phyloP scores from a whole-genome alignment of 306 rosid species.

The Dryas octopetala region DNA sequence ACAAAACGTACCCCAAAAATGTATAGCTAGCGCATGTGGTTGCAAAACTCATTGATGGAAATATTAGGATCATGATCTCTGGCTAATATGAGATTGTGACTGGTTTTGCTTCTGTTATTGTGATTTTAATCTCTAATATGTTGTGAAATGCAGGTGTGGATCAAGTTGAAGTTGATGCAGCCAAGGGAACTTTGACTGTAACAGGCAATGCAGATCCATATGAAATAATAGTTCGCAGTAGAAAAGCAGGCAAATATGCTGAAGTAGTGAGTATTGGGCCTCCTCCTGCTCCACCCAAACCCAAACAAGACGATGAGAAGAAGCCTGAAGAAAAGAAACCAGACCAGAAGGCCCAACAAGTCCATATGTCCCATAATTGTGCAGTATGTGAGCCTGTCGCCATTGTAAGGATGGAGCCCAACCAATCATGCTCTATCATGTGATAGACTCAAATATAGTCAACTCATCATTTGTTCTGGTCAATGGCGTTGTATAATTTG shows the following conservation, averaged over 20 bases:
- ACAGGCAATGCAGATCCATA: slow-evolving; percentile 74
- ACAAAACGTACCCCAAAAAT: too few species aligned
- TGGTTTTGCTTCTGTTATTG: too few species aligned
- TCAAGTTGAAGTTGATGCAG: slow-evolving; percentile 63
- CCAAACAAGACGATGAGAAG: slow-evolving; percentile 25
- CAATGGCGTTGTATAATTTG: neutral
- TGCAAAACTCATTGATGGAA: too few species aligned
- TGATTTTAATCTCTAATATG: neutral
- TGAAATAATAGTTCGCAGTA: slow-evolving; percentile 44
- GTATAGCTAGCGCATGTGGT: too few species aligned
- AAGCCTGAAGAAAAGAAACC: slow-evolving; percentile 30
- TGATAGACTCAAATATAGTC: neutral
- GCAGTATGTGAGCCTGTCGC: slow-evolving; percentile 19
- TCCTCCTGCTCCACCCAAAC: slow-evolving; percentile 46
- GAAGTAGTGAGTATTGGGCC: slow-evolving; percentile 64
- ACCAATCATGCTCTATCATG: slow-evolving; percentile 45
- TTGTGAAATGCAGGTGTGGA: slow-evolving; percentile 47
- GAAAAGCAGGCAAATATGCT: slow-evolving; percentile 48
- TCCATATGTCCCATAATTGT: slow-evolving; percentile 15
- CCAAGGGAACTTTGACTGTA: slow-evolving; percentile 52
- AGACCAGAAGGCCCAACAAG: neutral
- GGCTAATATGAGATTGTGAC: too few species aligned
- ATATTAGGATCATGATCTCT: too few species aligned
- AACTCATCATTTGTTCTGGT: neutral
- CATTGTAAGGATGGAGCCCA: slow-evolving; percentile 18